A percentile compares a stretch with the other conserved stretches of the same genome.
These are phyloP conservation scores for Vitis amurensis DNA, from an alignment of 164 flowering plant species.

Conservation along the genomic window DNA sequence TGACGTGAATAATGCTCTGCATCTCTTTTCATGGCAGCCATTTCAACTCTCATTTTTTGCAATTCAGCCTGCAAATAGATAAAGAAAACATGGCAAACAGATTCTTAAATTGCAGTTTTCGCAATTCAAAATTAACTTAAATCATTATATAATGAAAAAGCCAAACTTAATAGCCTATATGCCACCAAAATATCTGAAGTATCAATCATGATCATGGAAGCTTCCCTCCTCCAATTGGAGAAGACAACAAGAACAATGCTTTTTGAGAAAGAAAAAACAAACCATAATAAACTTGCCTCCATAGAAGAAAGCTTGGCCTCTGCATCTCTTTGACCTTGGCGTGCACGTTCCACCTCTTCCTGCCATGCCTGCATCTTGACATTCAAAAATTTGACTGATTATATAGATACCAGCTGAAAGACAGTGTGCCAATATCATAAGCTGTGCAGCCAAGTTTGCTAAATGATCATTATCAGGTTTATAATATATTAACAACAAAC, in stretches of 20 bases:
- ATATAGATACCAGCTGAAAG: background rate
- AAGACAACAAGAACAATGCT: background rate
- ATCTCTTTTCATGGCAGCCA: slow-evolving; percentile 99
- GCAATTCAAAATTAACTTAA: no score
- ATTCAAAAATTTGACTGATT: slow-evolving; percentile 9
- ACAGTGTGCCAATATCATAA: background rate
- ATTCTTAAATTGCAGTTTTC: background rate
- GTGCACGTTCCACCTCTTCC: slow-evolving; percentile 98
- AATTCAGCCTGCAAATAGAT: slow-evolving; percentile 69
- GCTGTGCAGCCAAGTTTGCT: background rate
- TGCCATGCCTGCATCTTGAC: slow-evolving; percentile 94
- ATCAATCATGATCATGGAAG: background rate
- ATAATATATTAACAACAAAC: background rate
- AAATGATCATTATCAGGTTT: background rate
- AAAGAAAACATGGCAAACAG: slow-evolving; percentile 4
- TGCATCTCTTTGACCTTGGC: slow-evolving; percentile 95
- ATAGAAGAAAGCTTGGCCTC: slow-evolving; percentile 81
- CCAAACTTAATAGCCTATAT: background rate
- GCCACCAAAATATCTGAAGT: background rate
- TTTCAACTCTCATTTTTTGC: slow-evolving; percentile 96
- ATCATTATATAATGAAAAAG: no score
- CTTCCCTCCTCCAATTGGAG: background rate
- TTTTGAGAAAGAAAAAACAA: background rate
- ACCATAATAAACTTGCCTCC: slow-evolving; percentile 56
- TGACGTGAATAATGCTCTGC: slow-evolving; percentile 99